Evolutionary conservation across 768 basidiomycete species (phyloP), one percentile per base, ranked within the genome.

Genomic region (Boletellus emodensis): DNA sequence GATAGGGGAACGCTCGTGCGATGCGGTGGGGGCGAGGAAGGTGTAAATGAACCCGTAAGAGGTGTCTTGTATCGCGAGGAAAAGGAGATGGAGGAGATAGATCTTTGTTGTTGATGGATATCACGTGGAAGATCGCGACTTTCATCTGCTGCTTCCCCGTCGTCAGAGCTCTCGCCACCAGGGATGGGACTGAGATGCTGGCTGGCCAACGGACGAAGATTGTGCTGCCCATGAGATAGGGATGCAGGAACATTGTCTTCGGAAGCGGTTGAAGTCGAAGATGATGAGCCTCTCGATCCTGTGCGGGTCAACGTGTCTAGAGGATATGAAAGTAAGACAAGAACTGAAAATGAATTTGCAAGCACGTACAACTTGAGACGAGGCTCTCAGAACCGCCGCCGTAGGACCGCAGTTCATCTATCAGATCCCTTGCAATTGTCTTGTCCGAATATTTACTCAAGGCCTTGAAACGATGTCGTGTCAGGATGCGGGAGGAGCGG

Each of bases 21-120:
- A 2, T 69, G 72, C 15, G 70, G 52, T 37, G 78, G 77, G 22
- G 81, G 77, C 6, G 82, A 75, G 4, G 84, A 80, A 61, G 83
- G 71, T 15, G 79, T 73, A 11, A 80, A 66, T 14, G 86, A 84
- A 35, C 81, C 77, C 13, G 80, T 76, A 61, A 84, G 74, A 7
- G 90, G 90, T 28, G 90, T 91, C 47, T 84, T 87, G 63, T 92
- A 91, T 41, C 83, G 79, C 2, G 87, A 84, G 2, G 90, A 90
- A 42, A 84, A 63, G 30, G 62, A 63, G 15, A 54, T 17, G 15
- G 90, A 86, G n/a, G 90, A 92, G 18, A 79, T 78, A 4, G 90
- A 85, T 18, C 90, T 81, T 17, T 55, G 57, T 40, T 58, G 65
- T 28, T 66, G 64, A 49, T 73, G 71, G 40, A 72, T 59, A 42